Evolutionary conservation across 2,329 filamentous ascomycete genomes (phyloP), one percentile per base, ranked within the genome.

Genomic region (Nothophoma quercina): DNA sequence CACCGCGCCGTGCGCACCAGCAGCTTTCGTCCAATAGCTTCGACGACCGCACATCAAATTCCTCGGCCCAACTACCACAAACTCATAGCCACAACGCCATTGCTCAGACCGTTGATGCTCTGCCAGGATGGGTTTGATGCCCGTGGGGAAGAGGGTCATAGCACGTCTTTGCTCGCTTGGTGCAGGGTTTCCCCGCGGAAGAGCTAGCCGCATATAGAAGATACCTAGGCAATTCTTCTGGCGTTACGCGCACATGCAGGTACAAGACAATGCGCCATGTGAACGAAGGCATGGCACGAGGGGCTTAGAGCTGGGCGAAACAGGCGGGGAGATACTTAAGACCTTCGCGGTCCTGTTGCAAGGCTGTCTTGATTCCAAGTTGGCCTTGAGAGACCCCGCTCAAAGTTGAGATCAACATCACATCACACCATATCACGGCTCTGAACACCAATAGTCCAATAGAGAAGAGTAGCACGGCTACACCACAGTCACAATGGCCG

Each of bases 401-500:
- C 38, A 22, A 47, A 52, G 41, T 22, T 42, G 7, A 36, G n/a
- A 51, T 26, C 38, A 45, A 29, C 18, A 36, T 29, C 21, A 32
- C 41, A 25, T 51, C 34, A 39, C 22, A 30, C n/a, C 35, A 33
- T 19, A 36, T 36, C 26, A 45, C n/a, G n/a, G 25, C 5, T 40
- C n/a, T 16, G 6, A 38, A 16, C n/a, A 18, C 10, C 19, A 7
- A 16, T 26, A 12, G n/a, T 13, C 13, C 2, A 9, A 39, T 35
- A 10, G 5, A 16, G 16, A 34, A 9, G 36, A 38, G 45, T 3
- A 34, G 32, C 9, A 23, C 8, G 33, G n/a, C 10, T 9, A 38
- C 9, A 36, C 2, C 13, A 21, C 12, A 55, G 6, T 25, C 40
- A 71, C 23, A 7, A 77, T 77, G 74, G 74, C 74, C 13, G 73